phyloP scores from a whole-genome alignment of 2,329 filamentous ascomycete genomes.

The Aspergillus sp. region DNA sequence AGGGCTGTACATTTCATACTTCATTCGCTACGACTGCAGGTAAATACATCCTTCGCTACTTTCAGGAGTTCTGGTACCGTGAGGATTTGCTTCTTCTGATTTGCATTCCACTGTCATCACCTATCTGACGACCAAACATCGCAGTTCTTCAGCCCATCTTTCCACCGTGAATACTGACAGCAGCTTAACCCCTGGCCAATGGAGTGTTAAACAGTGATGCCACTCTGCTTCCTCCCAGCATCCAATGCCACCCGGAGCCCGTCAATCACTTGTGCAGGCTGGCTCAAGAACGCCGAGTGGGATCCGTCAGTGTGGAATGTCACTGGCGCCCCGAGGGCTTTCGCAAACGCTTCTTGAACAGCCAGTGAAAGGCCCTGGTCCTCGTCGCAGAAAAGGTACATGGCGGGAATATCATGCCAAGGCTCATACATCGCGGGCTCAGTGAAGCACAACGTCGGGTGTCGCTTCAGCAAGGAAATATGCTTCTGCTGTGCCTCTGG shows the following conservation, averaged over 20 bases:
- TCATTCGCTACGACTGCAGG: no score
- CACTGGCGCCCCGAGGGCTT: neutral
- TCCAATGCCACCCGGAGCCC: neutral
- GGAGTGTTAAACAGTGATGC: neutral
- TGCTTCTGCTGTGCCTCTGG: neutral
- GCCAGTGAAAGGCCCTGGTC: neutral
- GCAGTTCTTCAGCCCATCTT: no score
- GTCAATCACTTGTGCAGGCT: neutral
- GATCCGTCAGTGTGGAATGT: neutral
- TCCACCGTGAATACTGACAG: no score
- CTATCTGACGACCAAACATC: no score
- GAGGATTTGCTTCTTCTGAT: no score
- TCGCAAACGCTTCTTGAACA: neutral
- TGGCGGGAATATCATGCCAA: neutral
- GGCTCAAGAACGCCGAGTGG: neutral
- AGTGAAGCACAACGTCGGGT: neutral
- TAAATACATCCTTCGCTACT: no score
- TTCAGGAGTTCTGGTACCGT: no score
- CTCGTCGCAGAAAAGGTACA: neutral
- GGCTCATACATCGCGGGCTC: neutral
- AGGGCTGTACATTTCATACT: no score
- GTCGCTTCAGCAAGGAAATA: neutral
- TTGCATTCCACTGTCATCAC: no score
- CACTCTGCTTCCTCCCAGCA: neutral
- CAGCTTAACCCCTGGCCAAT: no score